Evolutionary conservation across 2,329 filamentous ascomycete genomes (phyloP).

Genomic region (Sporothrix globosa): DNA sequence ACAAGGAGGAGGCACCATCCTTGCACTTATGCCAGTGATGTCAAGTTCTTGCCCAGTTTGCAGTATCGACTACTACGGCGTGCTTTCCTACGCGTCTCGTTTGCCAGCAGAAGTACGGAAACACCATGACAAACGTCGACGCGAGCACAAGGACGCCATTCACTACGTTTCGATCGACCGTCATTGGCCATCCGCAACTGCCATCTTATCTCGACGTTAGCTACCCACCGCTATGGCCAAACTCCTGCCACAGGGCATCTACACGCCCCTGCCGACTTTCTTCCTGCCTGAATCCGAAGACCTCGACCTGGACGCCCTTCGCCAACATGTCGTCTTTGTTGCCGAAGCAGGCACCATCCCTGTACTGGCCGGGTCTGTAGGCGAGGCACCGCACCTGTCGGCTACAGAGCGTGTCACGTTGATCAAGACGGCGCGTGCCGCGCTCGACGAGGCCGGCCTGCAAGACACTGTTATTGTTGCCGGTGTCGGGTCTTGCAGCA

Average conservation of each 20-base stretch:
- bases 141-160: no score
- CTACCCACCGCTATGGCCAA: not conserved
- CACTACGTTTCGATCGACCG: not conserved
- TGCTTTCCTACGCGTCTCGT: no score
- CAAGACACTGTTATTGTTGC: slow-evolving; percentile 50
- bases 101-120: no score
- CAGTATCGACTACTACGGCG: no score
- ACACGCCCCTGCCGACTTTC: slow-evolving; percentile 32
- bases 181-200: not conserved
- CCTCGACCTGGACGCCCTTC: slow-evolving; percentile 28
- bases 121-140: no score
- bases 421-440: slow-evolving; percentile 23
- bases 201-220: not conserved
- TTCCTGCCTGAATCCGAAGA: slow-evolving; percentile 32
- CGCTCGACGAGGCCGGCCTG: slow-evolving; percentile 36
- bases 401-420: slow-evolving; percentile 29
- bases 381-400: slow-evolving; percentile 32
- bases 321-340: slow-evolving; percentile 29
- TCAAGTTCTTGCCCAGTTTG: no score
- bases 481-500: slow-evolving; percentile 48
- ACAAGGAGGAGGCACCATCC: not conserved
- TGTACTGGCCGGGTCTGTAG: slow-evolving; percentile 31
- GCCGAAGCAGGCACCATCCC: slow-evolving; percentile 32
- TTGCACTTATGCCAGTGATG: no score
- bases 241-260: slow-evolving; percentile 32